Percentiles rank a stretch among this genome's conserved stretches.
phyloP scores from a whole-genome alignment of 23 red algal species.

The Gracilaria caudata region DNA sequence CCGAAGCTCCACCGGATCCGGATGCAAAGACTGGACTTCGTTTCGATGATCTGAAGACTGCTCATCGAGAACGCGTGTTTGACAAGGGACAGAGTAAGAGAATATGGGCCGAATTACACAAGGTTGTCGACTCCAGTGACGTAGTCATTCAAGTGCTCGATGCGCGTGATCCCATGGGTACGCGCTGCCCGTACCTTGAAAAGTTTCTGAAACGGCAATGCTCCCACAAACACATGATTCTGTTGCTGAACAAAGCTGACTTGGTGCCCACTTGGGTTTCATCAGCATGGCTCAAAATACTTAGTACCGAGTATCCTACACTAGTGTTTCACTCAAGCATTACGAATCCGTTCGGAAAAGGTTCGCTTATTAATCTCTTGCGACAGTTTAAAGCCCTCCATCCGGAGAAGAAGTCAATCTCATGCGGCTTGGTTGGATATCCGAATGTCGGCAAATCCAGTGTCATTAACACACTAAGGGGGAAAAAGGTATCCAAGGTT shows the following conservation, averaged over 20 bases:
- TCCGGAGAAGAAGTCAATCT: conserved; percentile 88
- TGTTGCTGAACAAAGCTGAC: conserved; percentile 97
- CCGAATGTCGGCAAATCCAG: conserved; percentile 98
- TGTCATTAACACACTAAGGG: conserved; percentile 91
- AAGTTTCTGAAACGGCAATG: conserved; percentile 70
- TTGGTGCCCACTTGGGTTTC: conserved; percentile 90
- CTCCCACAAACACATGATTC: conserved; percentile 94
- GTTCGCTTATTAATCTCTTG: conserved; percentile 89
- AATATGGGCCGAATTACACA: conserved; percentile 98
- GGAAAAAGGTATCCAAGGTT: conserved; percentile 92
- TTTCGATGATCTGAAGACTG: conserved; percentile 69
- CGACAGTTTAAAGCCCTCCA: conserved; percentile 89
- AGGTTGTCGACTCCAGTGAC: conserved; percentile 94
- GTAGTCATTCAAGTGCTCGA: conserved; percentile 96
- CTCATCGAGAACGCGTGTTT: conserved; percentile 68
- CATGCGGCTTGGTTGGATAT: conserved; percentile 95
- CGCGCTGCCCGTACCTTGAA: conserved; percentile 79
- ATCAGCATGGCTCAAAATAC: conserved; percentile 77
- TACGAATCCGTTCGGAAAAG: conserved; percentile 90
- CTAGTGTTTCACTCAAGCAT: conserved; percentile 86
- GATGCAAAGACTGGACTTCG: conserved; percentile 45
- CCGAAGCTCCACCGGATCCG: conserved; percentile 41
- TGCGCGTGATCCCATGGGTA: conserved; percentile 92
- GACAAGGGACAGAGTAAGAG: conserved; percentile 92
- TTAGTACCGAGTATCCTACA: conserved; percentile 89